Evolutionary conservation across 768 basidiomycete species (phyloP).

Genomic region (Termitomyces sp.): DNA sequence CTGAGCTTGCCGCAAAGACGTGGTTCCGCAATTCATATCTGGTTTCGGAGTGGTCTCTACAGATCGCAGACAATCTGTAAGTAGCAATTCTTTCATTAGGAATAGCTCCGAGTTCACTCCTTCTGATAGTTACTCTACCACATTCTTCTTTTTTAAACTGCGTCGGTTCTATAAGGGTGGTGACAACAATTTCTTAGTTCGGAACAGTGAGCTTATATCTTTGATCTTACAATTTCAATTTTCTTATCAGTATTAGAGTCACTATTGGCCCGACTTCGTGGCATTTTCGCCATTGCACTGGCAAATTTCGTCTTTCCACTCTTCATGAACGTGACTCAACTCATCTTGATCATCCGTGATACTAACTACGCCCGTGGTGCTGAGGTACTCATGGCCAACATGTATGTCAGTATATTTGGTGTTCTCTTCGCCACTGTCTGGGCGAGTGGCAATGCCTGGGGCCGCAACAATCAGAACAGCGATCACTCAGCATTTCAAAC

Average conservation of each 20-base stretch:
- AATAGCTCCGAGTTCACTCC: too few species aligned
- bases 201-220: slow-evolving; percentile 2
- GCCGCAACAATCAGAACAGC: slow-evolving; percentile 4
- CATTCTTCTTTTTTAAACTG: slow-evolving; percentile 22
- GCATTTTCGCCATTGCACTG: slow-evolving; percentile 30
- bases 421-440: slow-evolving; percentile 34
- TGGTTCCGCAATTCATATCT: slow-evolving; percentile 15
- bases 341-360: slow-evolving; percentile 23
- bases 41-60: slow-evolving; percentile 27
- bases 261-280: slow-evolving; percentile 20
- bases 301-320: slow-evolving; percentile 37
- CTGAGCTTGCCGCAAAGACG: not conserved
- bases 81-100: too few species aligned
- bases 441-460: slow-evolving; percentile 19
- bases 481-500: slow-evolving; percentile 3
- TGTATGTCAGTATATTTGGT: slow-evolving; percentile 30
- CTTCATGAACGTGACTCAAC: slow-evolving; percentile 28
- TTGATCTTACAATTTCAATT: too few species aligned
- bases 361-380: slow-evolving; percentile 19
- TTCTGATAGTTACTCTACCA: slow-evolving; percentile 18
- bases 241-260: slow-evolving; percentile 11
- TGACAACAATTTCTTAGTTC: slow-evolving; percentile 1
- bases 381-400: slow-evolving; percentile 21
- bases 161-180: slow-evolving; percentile 3
- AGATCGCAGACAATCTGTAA: slow-evolving; percentile 30